phyloP scores from a whole-genome alignment of 2,329 filamentous ascomycete genomes.

The Hypoxylon sp. region DNA sequence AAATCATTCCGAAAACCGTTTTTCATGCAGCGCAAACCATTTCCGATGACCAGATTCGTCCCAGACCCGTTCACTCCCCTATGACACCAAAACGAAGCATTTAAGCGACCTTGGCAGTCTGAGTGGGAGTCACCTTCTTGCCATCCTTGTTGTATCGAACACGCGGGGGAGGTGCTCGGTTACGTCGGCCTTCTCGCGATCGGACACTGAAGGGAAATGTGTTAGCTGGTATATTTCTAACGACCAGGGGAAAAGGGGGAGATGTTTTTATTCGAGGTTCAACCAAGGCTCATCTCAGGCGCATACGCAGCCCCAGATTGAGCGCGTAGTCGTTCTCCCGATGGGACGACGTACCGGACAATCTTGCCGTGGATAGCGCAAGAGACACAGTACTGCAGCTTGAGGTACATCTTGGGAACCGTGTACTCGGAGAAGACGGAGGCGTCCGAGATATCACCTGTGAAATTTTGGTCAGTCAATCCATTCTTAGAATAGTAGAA shows the following conservation, averaged over 20 bases:
- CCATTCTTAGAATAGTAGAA: not conserved
- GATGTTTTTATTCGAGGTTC: conserved; percentile 56
- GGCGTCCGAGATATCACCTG: conserved; percentile 99
- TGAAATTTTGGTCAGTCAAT: conserved; percentile 18
- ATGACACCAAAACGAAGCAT: conserved; percentile 47
- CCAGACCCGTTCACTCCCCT: conserved; percentile 48
- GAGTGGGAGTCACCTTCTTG: conserved; percentile 97
- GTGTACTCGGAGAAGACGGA: conserved; percentile 99
- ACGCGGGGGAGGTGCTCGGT: conserved; percentile 97
- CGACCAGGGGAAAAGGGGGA: conserved; percentile 48
- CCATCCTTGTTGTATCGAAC: conserved; percentile 99
- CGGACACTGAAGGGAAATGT: conserved; percentile 80
- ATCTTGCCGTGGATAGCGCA: conserved; percentile 99
- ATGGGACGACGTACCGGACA: conserved; percentile 88
- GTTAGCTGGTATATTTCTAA: conserved; percentile 59
- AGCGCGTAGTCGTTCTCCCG: conserved; percentile 71
- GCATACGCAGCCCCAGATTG: conserved; percentile 56
- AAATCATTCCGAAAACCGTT: conserved; percentile 53
- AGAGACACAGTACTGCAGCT: conserved; percentile 99
- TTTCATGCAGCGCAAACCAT: conserved; percentile 53
- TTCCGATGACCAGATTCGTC: conserved; percentile 50
- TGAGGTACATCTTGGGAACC: conserved; percentile 99
- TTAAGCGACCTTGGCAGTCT: conserved; percentile 76
- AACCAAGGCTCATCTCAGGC: conserved; percentile 73
- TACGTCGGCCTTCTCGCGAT: conserved; percentile 95